Conservation (phyloP, 805 yeast genomes). For the Starmerella ratchasimensis region DNA sequence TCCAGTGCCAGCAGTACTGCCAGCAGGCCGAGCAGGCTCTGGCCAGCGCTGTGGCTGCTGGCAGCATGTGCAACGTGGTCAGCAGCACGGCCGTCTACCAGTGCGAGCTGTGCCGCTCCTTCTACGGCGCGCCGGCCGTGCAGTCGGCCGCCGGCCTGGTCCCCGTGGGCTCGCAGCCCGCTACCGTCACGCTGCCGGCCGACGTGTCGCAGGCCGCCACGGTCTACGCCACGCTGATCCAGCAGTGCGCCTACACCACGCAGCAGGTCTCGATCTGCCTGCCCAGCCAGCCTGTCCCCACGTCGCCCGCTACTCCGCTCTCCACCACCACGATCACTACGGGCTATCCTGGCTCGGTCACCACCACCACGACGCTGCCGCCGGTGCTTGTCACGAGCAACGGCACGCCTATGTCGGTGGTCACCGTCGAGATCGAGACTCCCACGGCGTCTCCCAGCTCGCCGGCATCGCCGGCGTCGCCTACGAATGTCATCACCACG, state of each 20-base stretch:
- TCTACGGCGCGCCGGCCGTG: constrained; percentile 8
- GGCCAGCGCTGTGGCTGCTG: neutral
- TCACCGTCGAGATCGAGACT: neutral
- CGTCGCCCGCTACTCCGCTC: neutral
- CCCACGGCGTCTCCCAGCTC: neutral
- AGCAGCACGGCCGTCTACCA: constrained; percentile 7
- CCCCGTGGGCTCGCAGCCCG: constrained; percentile 8
- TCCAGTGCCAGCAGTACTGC: constrained; percentile 10
- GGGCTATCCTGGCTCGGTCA: neutral
- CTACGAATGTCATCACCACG: neutral
- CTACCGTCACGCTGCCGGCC: constrained; percentile 3
- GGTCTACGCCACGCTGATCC: constrained; percentile 5
- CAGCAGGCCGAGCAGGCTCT: constrained; percentile 8
- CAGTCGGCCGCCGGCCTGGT: constrained; percentile 2
- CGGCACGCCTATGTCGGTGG: neutral
- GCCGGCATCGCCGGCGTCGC: no score
- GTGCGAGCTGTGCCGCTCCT: constrained; percentile 15
- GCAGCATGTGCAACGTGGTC: constrained; percentile 7
- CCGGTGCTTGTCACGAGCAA: no score
- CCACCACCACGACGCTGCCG: neutral
- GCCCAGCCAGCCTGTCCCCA: neutral
- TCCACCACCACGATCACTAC: no score
- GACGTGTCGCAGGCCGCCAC: constrained; percentile 8
- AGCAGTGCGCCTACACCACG: constrained; percentile 7
- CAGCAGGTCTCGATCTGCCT: constrained; percentile 10